Conservation (phyloP, 148 eudicot species). For the Cornus suecica region DNA sequence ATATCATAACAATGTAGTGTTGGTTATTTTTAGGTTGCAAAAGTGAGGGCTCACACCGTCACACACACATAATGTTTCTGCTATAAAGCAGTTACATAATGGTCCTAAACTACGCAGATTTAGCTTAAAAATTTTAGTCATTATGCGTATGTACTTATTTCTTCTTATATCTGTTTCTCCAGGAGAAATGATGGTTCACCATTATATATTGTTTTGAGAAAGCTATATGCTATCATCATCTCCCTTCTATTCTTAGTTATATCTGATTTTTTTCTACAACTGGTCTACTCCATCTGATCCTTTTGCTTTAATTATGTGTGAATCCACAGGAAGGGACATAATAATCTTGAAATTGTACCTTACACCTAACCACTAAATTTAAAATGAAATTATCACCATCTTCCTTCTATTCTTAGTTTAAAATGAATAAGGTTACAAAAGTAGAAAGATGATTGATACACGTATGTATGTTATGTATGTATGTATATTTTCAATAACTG, state of each 20-base stretch:
- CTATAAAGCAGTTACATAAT: not conserved
- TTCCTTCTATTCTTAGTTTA: too few relatives aligned
- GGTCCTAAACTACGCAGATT: not conserved
- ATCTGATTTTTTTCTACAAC: not conserved
- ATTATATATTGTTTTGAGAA: not conserved
- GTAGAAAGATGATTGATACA: too few relatives aligned
- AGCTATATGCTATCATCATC: not conserved
- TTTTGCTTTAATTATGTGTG: too few relatives aligned
- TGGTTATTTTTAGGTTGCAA: not conserved
- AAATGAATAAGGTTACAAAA: not conserved
- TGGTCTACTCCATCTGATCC: too few relatives aligned
- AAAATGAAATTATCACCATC: too few relatives aligned
- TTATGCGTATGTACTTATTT: not conserved
- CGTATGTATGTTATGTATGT: too few relatives aligned
- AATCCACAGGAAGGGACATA: too few relatives aligned
- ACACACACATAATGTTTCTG: not conserved
- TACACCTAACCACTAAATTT: not conserved
- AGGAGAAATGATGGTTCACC: not conserved
- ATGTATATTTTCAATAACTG: too few relatives aligned
- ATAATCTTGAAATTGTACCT: not conserved
- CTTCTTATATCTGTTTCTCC: not conserved
- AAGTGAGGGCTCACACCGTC: not conserved
- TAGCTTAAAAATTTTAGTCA: not conserved
- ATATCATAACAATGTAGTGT: not conserved
- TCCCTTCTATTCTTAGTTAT: not conserved